Conservation (phyloP, 1,139 yeast species). For the Scheffersomyces illinoinensis region DNA sequence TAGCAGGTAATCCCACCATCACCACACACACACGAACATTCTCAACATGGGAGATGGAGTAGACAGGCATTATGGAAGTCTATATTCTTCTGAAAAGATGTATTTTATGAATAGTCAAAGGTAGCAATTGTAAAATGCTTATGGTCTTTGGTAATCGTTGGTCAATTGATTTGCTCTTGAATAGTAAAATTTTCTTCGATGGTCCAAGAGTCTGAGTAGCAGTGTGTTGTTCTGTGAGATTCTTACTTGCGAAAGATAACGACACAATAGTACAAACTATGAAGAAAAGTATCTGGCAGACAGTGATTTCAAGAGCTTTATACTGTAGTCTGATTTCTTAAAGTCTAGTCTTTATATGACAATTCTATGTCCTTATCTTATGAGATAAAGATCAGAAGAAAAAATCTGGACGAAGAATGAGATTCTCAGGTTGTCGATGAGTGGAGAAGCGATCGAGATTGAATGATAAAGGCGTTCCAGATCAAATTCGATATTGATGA, state of each 20-base stretch:
- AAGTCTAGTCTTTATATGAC: background rate
- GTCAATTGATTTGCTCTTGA: background rate
- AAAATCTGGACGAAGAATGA: background rate
- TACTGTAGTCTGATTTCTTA: background rate
- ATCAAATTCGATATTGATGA: background rate
- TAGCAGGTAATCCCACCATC: constrained; percentile 71
- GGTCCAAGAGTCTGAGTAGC: background rate
- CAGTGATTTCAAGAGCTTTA: background rate
- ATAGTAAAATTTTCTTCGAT: background rate
- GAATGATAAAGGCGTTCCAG: background rate
- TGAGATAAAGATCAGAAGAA: background rate
- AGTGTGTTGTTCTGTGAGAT: background rate
- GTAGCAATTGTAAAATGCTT: background rate
- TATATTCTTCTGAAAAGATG: background rate
- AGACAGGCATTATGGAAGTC: constrained; percentile 58
- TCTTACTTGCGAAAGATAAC: background rate
- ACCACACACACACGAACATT: constrained; percentile 74
- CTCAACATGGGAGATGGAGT: constrained; percentile 69
- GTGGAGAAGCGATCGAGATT: background rate
- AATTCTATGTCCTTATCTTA: background rate
- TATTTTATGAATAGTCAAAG: background rate
- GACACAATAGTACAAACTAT: background rate
- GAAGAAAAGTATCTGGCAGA: background rate
- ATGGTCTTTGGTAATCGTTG: background rate
- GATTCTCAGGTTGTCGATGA: background rate